A percentile compares a stretch with the other conserved stretches of the same genome.
Conservation (phyloP, 768 basidiomycete species). For the Hirschioporus abietinus region DNA sequence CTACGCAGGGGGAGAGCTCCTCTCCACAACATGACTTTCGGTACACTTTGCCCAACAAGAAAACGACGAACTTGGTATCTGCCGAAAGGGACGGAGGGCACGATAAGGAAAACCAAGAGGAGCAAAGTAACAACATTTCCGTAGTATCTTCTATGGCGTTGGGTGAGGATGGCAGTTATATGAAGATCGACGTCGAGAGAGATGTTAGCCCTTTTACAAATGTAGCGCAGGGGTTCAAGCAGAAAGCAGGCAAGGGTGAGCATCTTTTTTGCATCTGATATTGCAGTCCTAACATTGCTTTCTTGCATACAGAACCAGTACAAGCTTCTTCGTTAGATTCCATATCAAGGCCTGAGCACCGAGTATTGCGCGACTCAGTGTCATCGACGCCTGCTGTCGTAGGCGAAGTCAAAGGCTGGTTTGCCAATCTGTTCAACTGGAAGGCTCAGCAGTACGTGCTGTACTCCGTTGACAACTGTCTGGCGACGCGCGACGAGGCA, state of each 20-base stretch:
- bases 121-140: background rate
- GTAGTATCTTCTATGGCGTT: background rate
- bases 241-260: background rate
- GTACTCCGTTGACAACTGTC: constrained; percentile 52
- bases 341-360: constrained; percentile 29
- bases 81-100: no score
- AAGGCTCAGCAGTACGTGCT: constrained; percentile 53
- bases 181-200: background rate
- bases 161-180: background rate
- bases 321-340: constrained; percentile 36
- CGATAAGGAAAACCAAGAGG: background rate
- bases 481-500: constrained; percentile 59
- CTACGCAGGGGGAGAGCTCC: background rate
- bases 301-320: background rate
- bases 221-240: background rate
- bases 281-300: background rate
- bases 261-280: background rate
- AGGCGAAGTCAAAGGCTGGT: constrained; percentile 88
- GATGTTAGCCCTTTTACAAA: background rate
- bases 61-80: background rate
- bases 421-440: constrained; percentile 94
- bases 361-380: background rate
- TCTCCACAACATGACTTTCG: background rate
- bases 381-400: constrained; percentile 51
- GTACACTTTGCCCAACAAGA: background rate